Evolutionary conservation across 164 flowering plant species (phyloP), one percentile per base, ranked within the genome.

Genomic region (Pachysandra terminalis): DNA sequence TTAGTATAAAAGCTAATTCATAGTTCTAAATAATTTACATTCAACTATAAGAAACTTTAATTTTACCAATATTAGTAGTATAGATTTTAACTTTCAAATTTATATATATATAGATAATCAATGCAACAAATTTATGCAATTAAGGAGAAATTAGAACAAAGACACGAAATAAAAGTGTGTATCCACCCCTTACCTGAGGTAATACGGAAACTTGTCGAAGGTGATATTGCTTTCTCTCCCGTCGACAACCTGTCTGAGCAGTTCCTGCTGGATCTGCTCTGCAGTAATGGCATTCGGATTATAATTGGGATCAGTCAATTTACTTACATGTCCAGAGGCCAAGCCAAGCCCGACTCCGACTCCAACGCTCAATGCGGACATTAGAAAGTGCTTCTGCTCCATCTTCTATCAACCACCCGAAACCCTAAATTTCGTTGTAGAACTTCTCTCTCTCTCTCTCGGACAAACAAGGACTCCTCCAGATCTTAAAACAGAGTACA

Each of bases 331-430:
- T 32, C 95, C 93, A 5, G 97, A 85, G 9, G 96, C 97, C 79
- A 90, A 74, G 8, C 96, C 93, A 3, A 90, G 72, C 32, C 97
- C 98, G 2, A 91, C 87, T 9, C 98, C 98, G 0, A 94, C 89
- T 24, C 97, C 98, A 0, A 92, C 89, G 8, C 96, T 73, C 80
- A 95, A 73, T 48, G 98, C 98, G 27, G 98, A 94, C 78, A 90
- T 70, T 71, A 88, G 23, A 61, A 88, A 22, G 53, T 85, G 79
- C 67, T 90, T 94, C 67, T 81, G 81, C 25, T 93, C 97, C 98
- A 94, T 94, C 48, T 41, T 53, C 28, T 26, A n/a, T 24, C 51
- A 19, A 40, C 5, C 10, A n/a, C 32, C 52, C 5, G 23, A 49
- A 22, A 63, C 45, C 53, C 22, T 19, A 49, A 32, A 51, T 19